Evolutionary conservation across 208 protist genomes (phyloP), one percentile per base, ranked within the genome.

Genomic region (Vickermania ingenoplastis): DNA sequence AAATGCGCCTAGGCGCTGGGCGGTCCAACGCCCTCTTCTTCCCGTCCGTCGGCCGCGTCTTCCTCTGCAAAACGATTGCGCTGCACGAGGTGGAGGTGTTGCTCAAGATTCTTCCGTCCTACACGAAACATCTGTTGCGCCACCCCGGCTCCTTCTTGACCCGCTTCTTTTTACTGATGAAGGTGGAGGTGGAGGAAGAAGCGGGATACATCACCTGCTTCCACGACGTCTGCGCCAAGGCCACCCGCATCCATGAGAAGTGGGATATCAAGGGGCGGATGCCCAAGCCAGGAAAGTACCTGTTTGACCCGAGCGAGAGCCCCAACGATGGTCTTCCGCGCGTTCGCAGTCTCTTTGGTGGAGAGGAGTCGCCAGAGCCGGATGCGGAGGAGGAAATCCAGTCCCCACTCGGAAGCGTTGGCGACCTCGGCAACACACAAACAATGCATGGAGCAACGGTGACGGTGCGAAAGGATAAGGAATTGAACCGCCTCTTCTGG

Each of bases 241-340:
- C 76, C 22, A 54, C 53, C 17, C 58, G 56, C 24, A 58, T 94
- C 21, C 73, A 94, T 55, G 83, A 94, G 68, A 85, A 84, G 65
- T 94, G 87, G 83, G 87, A 94, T 63, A 73, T 94, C 53, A 94
- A 94, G 62, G 87, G 87, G n/a, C 77, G 87, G 49, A 55, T 77
- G 21, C 87, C 87, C 5, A 94, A 94, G 52, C 83, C 77, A 7
- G 83, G 81, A 24, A 94, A 91, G 75, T 84, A 75, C 24, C 21
- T 54, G 5, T 5, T 27, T 7, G n/a, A 54, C 7, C 13, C 21
- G 11, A 17, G 22, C 7, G 21, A 17, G 22, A 25, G 21, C 24
- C 36, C 36, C 7, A n/a, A 7, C 59, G 49, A 62, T 25, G 73
- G 77, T 31, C 83, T 80, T 63, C 75, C 75, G 2, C 72, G 80